phyloP scores from a whole-genome alignment of 495 filamentous ascomycete genomes.

The Penicillium paradoxum region DNA sequence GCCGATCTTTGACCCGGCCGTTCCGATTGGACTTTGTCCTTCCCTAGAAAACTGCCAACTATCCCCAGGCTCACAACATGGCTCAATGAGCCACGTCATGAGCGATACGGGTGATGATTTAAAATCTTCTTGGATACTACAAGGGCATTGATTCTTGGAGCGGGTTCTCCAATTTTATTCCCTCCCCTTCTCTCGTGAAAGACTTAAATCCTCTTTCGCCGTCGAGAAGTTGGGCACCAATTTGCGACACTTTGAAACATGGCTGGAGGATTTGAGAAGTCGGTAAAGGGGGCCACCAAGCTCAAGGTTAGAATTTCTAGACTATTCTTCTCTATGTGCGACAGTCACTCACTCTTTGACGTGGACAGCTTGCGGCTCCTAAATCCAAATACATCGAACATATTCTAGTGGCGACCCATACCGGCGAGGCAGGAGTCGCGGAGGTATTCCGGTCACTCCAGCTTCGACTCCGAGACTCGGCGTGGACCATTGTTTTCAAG shows the following conservation, averaged over 20 bases:
- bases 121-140: conserved; percentile 19
- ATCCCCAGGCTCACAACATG: conserved; percentile 26
- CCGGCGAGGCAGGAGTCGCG: conserved; percentile 90
- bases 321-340: not conserved
- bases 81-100: conserved; percentile 32
- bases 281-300: conserved; percentile 89
- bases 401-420: conserved; percentile 91
- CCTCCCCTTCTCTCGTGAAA: not conserved
- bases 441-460: conserved; percentile 93
- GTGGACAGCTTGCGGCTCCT: conserved; percentile 75
- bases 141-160: conserved; percentile 23
- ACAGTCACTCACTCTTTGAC: conserved; percentile 1
- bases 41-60: conserved; percentile 6
- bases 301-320: conserved; percentile 57
- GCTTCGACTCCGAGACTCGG: conserved; percentile 82
- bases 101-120: conserved; percentile 24
- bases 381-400: conserved; percentile 99
- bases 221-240: conserved; percentile 3
- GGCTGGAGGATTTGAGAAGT: conserved; percentile 79
- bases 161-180: conserved; percentile 17
- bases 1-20: not conserved
- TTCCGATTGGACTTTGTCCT: conserved; percentile 7
- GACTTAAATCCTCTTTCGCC: not conserved
- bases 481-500: conserved; percentile 98
- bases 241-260: conserved; percentile 32